Evolutionary conservation across 1,284 basidiomycete genomes (phyloP).

Genomic region (Ustilago vetiveriae): DNA sequence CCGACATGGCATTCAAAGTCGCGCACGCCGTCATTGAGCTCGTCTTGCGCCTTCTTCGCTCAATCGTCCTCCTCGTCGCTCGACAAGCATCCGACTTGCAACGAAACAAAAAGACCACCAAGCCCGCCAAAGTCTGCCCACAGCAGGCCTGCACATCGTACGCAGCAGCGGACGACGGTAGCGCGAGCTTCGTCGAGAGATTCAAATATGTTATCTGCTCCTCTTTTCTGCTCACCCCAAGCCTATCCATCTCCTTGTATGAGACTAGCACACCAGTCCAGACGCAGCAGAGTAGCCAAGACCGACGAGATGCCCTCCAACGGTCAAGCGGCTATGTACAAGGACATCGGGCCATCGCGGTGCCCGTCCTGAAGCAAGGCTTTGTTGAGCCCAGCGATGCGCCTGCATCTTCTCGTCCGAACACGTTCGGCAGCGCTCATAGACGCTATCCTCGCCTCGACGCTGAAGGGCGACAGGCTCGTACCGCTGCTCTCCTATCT

Average conservation of each 20-base stretch:
- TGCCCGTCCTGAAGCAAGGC: conserved; percentile 6
- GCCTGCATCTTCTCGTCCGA: neutral
- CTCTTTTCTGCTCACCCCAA: conserved; percentile 61
- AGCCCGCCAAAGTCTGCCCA: neutral
- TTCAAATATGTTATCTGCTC: conserved; percentile 64
- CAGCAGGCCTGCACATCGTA: neutral
- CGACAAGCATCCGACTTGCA: neutral
- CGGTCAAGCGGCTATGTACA: neutral
- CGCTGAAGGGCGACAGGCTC: conserved; percentile 13
- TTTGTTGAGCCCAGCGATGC: conserved; percentile 22
- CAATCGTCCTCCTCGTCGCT: conserved; percentile 9
- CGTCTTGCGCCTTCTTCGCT: conserved; percentile 3
- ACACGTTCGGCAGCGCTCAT: neutral
- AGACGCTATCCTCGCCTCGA: conserved; percentile 27
- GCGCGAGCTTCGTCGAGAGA: conserved; percentile 50
- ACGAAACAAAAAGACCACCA: neutral
- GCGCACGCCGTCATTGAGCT: conserved; percentile 1
- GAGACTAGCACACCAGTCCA: conserved; percentile 28
- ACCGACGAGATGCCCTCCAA: too few relatives aligned
- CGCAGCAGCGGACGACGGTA: conserved; percentile 2
- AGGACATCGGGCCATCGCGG: conserved; percentile 5
- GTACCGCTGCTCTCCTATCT: conserved; percentile 25
- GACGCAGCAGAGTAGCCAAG: neutral
- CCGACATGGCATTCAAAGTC: conserved; percentile 3
- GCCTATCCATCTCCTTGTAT: conserved; percentile 64